Percentiles rank a stretch among this genome's conserved stretches.
phyloP scores from a whole-genome alignment of 83 land plant species.

The Picea engelmannii region DNA sequence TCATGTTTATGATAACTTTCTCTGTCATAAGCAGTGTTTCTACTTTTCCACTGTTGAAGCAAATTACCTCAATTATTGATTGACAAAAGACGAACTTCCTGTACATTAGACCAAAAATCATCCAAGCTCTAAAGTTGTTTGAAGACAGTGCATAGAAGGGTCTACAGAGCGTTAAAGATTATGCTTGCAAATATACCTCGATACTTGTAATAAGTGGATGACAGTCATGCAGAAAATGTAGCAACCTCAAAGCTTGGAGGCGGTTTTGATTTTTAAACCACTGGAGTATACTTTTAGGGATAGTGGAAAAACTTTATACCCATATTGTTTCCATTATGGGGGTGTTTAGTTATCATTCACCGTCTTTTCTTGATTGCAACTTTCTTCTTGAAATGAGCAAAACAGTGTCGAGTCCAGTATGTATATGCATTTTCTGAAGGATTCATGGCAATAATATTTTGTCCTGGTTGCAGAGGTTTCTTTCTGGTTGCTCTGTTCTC shows the following conservation, averaged over 20 bases:
- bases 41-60: too few species aligned
- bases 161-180: background rate
- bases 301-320: background rate
- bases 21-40: too few species aligned
- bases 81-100: too few species aligned
- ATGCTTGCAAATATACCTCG: background rate
- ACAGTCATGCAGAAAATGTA: too few species aligned
- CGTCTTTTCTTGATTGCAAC: too few species aligned
- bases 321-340: too few species aligned
- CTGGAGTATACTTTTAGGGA: background rate
- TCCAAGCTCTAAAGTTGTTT: background rate
- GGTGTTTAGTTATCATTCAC: too few species aligned
- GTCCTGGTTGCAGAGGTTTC: slow-evolving; percentile 45
- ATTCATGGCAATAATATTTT: background rate
- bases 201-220: background rate
- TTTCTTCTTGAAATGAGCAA: background rate
- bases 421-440: slow-evolving; percentile 1
- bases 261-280: too few species aligned
- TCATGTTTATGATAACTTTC: too few species aligned
- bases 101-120: background rate
- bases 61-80: too few species aligned
- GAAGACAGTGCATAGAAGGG: background rate
- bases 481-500: slow-evolving; percentile 45
- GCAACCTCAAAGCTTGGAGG: too few species aligned
- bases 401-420: background rate